Evolutionary conservation across 495 filamentous ascomycete species (phyloP).

Genomic region (Xylaria venustula): DNA sequence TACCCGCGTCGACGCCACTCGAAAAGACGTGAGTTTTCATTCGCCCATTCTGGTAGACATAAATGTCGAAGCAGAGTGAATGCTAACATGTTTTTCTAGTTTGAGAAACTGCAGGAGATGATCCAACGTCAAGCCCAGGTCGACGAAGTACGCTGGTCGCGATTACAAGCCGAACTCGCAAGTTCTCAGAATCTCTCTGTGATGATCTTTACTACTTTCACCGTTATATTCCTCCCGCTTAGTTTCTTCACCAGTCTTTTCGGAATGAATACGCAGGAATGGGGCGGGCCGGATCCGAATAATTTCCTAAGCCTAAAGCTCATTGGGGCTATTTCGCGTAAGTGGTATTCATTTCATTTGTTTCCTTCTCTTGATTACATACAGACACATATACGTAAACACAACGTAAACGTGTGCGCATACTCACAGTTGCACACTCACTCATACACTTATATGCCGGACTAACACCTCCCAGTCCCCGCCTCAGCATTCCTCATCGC

Average conservation of each 20-base stretch:
- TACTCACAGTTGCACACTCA: no score
- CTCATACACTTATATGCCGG: no score
- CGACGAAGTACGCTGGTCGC: slow-evolving; percentile 63
- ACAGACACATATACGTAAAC: no score
- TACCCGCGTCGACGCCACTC: slow-evolving; percentile 44
- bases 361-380: neutral
- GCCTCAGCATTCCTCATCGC: slow-evolving; percentile 37
- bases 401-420: no score
- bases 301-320: slow-evolving; percentile 29
- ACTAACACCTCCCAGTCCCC: slow-evolving; percentile 30
- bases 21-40: slow-evolving; percentile 39
- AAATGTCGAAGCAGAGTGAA: neutral
- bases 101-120: slow-evolving; percentile 66
- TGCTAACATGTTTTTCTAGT: slow-evolving; percentile 32
- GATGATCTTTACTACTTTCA: slow-evolving; percentile 71
- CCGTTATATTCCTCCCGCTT: slow-evolving; percentile 64
- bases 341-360: no score
- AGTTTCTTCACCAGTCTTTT: slow-evolving; percentile 68
- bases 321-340: slow-evolving; percentile 41
- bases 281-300: slow-evolving; percentile 47
- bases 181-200: slow-evolving; percentile 61
- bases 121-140: slow-evolving; percentile 69
- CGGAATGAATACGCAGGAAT: slow-evolving; percentile 65
- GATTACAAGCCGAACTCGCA: slow-evolving; percentile 62
- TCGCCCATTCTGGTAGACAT: no score